These are phyloP conservation scores for Fraxinus greggii DNA, from an alignment of 305 asterid species.

Conservation along the genomic window DNA sequence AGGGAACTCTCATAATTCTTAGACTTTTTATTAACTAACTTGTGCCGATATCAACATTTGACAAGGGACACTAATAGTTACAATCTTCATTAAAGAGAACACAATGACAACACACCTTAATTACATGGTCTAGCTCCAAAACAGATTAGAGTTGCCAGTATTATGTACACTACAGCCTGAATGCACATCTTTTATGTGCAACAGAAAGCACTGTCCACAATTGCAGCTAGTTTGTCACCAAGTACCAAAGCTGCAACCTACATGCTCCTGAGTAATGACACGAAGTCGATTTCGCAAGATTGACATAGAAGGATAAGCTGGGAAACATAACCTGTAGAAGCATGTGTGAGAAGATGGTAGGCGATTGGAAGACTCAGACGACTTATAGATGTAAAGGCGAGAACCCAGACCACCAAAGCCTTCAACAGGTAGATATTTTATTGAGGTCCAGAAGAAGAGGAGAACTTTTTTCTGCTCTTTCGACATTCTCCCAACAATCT, in stretches of 20 bases:
- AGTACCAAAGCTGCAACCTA: constrained; percentile 82
- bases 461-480: constrained; percentile 66
- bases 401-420: constrained; percentile 82
- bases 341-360: constrained; percentile 94
- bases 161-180: constrained; percentile 38
- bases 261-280: constrained; percentile 75
- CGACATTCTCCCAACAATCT: constrained; percentile 69
- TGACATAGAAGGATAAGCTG: constrained; percentile 51
- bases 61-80: constrained; percentile 23
- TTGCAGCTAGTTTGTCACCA: constrained; percentile 42
- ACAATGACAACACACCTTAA: constrained; percentile 24
- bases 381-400: constrained; percentile 52
- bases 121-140: constrained; percentile 27
- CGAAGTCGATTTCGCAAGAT: constrained; percentile 53
- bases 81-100: constrained; percentile 22
- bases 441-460: constrained; percentile 93
- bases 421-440: constrained; percentile 72
- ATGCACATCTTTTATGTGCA: constrained; percentile 28
- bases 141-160: constrained; percentile 17
- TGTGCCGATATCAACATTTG: constrained; percentile 40
- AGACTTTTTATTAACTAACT: constrained; percentile 14
- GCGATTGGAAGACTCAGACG: constrained; percentile 45
- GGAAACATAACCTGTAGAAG: constrained; percentile 76
- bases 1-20: background rate
- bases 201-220: constrained; percentile 20